Base-by-base conservation (phyloP, 805 yeast species). In the Lipomyces sp. region DNA sequence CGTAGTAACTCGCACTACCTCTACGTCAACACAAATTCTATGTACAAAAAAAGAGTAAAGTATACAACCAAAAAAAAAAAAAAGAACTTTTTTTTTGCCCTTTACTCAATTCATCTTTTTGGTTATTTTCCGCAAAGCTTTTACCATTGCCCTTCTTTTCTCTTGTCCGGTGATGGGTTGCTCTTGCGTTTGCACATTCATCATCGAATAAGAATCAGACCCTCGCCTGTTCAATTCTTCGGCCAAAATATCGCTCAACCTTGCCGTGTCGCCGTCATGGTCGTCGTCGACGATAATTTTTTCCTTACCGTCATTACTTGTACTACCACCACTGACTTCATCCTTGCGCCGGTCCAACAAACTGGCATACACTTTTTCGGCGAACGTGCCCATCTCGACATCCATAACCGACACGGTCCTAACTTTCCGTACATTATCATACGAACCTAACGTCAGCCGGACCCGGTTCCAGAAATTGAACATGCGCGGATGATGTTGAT, bases 401-500 rank as follows among this genome's bases (percentile, higher is more conserved):
- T 35, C 30, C 10, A 62, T 55, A 7, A 59, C 33, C 8, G 53
- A 63, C 32, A 45, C 53, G 24, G 13, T 13, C 33, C 33, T 45
- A 6, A 53, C n/a, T 2, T 50, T 45, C 11, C 30, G 51, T 2
- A 39, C 29, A 15, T 3, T 50, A 30, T 59, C 59, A 37, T 50
- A 61, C n/a, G 67, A 60, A 4, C 60, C 11, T 34, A 64, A 57
- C 6, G 60, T 30, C 11, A 64, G 53, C n/a, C 63, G 53, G 34
- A 64, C 68, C 15, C 50, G 45, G 37, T 33, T 58, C 63, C 63
- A 64, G 54, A 65, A 65, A 48, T 53, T 62, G 57, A 59, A 63
- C 39, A 65, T 63, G 15, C 69, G 57, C 37, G 69, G 69, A 48
- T 65, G 69, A 39, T 65, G 69, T 18, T 63, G 24, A 24, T 59